phyloP scores from a whole-genome alignment of 164 flowering plant species.

The Magnolia changhungtana region DNA sequence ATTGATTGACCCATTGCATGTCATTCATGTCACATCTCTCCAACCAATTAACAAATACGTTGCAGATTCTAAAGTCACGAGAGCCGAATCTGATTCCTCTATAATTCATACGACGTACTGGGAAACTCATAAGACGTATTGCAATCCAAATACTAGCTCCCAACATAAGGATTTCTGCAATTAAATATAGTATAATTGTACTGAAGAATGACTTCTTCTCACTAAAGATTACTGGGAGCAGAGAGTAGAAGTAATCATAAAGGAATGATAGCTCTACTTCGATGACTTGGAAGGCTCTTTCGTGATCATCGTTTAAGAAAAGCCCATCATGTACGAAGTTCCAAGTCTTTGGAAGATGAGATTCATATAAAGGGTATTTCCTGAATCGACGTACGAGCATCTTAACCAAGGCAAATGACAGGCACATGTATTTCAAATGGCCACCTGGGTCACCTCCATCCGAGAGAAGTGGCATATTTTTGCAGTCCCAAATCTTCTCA shows the following conservation, averaged over 20 bases:
- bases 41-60: too few relatives aligned
- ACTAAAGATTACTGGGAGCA: background rate
- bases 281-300: background rate
- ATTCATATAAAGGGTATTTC: background rate
- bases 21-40: background rate
- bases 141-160: background rate
- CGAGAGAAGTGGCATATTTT: background rate
- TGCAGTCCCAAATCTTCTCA: background rate
- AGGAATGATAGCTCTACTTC: background rate
- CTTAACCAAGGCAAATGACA: background rate
- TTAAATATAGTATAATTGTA: too few relatives aligned
- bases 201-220: background rate
- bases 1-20: background rate
- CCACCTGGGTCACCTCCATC: background rate
- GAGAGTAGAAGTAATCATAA: background rate
- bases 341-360: background rate
- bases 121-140: background rate
- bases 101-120: background rate
- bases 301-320: background rate
- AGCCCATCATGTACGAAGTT: background rate
- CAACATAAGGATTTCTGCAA: background rate
- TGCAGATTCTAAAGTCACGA: background rate
- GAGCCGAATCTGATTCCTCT: background rate
- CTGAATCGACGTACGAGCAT: background rate
- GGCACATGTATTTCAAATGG: background rate